A percentile compares a stretch with the other conserved stretches of the same genome.
These are phyloP conservation scores for Inonotus obliquus DNA, from an alignment of 1,284 basidiomycete genomes.

Conservation along the genomic window DNA sequence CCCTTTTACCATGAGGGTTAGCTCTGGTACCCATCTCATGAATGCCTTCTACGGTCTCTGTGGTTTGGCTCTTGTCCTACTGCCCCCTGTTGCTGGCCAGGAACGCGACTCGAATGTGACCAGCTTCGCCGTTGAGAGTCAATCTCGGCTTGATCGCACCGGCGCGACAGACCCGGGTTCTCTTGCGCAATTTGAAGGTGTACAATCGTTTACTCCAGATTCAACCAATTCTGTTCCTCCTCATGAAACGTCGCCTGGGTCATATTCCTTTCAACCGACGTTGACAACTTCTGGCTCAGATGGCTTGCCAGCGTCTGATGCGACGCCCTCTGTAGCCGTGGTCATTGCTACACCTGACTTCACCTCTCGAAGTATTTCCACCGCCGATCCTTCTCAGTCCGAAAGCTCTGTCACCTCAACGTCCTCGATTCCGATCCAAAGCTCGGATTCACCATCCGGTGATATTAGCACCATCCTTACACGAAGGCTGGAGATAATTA, in stretches of 20 bases:
- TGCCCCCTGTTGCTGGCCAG: not conserved
- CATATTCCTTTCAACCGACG: too few relatives aligned
- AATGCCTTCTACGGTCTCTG: not conserved
- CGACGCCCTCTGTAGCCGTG: too few relatives aligned
- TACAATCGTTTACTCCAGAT: too few relatives aligned
- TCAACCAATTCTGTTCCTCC: too few relatives aligned
- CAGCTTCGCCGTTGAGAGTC: not conserved
- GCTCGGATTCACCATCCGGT: slow-evolving; percentile 12
- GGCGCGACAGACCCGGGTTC: not conserved
- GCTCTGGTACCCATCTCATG: not conserved
- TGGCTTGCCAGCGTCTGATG: too few relatives aligned
- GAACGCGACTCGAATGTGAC: not conserved
- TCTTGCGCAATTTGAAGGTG: too few relatives aligned
- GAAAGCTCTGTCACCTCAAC: not conserved
- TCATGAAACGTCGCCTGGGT: too few relatives aligned
- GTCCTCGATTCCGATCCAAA: slow-evolving; percentile 4
- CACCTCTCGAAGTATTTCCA: too few relatives aligned
- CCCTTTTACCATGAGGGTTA: too few relatives aligned
- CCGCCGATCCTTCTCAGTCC: not conserved
- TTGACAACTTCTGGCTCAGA: too few relatives aligned
- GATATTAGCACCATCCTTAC: slow-evolving; percentile 27
- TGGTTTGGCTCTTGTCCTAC: not conserved
- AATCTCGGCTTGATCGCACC: not conserved
- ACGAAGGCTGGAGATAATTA: slow-evolving; percentile 28
- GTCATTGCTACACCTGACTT: too few relatives aligned